Base-by-base conservation (phyloP, 1,284 basidiomycete species). In the Moniliophthora roreri region DNA sequence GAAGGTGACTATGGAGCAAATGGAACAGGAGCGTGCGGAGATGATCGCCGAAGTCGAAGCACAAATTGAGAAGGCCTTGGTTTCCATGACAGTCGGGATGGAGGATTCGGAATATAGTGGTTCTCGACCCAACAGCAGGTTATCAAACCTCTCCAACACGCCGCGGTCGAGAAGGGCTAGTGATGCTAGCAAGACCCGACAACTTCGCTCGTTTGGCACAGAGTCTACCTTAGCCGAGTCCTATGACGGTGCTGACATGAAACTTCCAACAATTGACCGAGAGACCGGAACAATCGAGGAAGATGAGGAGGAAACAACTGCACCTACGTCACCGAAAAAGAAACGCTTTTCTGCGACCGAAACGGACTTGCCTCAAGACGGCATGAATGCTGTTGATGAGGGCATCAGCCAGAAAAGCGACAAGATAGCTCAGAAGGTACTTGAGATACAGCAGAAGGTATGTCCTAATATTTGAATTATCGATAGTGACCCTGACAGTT, bases 21-120 rank as follows among this genome's bases (percentile, higher is more conserved):
- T 92, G 90, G 89, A 92, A 65, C 74, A 81, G 58, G 89, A 92
- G 67, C 87, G 91, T 50, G 81, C 85, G 34, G 86, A 89, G 63
- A 91, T 93, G 89, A 87, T 92, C 44, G 89, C 87, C 11, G 89
- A 92, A 70, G 89, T 93, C 21, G 89, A 93, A 66, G 87, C 87
- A 23, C 89, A 93, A 71, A 93, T 93, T 62, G 89, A 92, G 67
- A 79, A 86, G 54, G 90, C 91, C 2, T 74, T 93, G 45, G 85
- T 80, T 26, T 89, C 87, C 16, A 93, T 93, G 89, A 84, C 88
- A 15, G 84, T 91, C 53, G 86, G 85, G 55, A 73, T 89, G 51
- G 85, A 88, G 50, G 86, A 87, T 52, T 87, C 84, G 15, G 88
- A 91, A 60, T 87, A 85, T 52, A 77, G 77, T 36, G 79, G 62